Percentiles rank a stretch among this genome's conserved stretches.
Conservation (phyloP, 1,284 basidiomycete genomes). For the Leucoagaricus sp. region DNA sequence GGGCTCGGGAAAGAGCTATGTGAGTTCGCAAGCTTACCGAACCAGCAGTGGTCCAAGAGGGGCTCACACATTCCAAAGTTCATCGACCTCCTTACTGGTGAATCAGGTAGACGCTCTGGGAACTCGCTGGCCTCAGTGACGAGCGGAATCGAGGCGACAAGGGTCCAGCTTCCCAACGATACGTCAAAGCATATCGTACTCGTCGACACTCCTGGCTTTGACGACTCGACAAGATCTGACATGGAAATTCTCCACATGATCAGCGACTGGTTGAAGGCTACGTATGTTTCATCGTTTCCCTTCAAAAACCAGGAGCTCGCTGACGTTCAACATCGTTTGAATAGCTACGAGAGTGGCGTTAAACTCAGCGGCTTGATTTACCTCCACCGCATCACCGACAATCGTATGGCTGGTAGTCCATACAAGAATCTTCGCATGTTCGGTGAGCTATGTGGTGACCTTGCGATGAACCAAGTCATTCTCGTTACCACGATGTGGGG, state of each 20-base stretch:
- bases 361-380: slow-evolving; percentile 51
- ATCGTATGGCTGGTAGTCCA: slow-evolving; percentile 45
- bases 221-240: slow-evolving; percentile 21
- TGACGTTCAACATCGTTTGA: too few relatives aligned
- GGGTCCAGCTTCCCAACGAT: slow-evolving; percentile 26
- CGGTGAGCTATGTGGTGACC: slow-evolving; percentile 48
- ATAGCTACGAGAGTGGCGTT: slow-evolving; percentile 31
- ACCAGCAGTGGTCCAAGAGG: background rate
- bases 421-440: slow-evolving; percentile 50
- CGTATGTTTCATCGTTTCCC: slow-evolving; percentile 13
- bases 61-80: slow-evolving; percentile 22
- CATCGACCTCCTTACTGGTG: slow-evolving; percentile 34
- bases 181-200: slow-evolving; percentile 16
- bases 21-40: slow-evolving; percentile 13
- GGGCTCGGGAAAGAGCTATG: slow-evolving; percentile 30
- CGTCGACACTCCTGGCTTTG: slow-evolving; percentile 27
- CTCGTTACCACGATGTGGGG: slow-evolving; percentile 52
- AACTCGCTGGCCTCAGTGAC: slow-evolving; percentile 34
- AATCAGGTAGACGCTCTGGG: slow-evolving; percentile 25
- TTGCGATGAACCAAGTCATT: slow-evolving; percentile 44
- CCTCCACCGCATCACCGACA: slow-evolving; percentile 53
- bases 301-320: background rate
- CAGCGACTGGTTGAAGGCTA: slow-evolving; percentile 20
- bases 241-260: slow-evolving; percentile 18
- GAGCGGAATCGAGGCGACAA: slow-evolving; percentile 25